Percentiles rank a stretch among this genome's conserved stretches.
Evolutionary conservation across 2,329 filamentous ascomycete genomes (phyloP).

Genomic region (Neoarthrinium moseri): DNA sequence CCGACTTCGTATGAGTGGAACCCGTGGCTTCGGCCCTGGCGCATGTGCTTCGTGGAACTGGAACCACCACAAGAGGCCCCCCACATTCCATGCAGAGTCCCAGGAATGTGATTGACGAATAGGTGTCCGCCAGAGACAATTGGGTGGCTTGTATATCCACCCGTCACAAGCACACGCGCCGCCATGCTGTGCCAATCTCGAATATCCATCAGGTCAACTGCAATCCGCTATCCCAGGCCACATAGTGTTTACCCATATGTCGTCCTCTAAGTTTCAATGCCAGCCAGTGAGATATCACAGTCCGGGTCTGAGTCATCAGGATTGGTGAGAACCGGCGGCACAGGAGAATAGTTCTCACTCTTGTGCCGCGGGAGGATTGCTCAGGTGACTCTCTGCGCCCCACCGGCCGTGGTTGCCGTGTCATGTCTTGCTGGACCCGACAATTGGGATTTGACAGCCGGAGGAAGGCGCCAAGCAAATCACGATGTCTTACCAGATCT

Average conservation of each 20-base stretch:
- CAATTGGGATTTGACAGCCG: background rate
- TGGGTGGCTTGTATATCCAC: background rate
- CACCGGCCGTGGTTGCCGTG: background rate
- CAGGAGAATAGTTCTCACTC: too few species aligned
- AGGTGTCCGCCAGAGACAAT: background rate
- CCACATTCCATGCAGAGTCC: background rate
- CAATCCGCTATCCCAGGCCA: background rate
- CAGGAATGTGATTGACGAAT: background rate
- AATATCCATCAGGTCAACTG: background rate
- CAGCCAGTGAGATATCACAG: background rate
- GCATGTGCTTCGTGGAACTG: background rate
- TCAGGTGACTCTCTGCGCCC: background rate
- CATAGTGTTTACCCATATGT: background rate
- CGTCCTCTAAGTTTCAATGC: background rate
- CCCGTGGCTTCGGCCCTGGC: too few species aligned
- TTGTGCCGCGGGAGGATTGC: background rate
- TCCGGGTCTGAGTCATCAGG: too few species aligned
- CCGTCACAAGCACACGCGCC: slow-evolving; percentile 1
- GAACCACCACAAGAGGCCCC: background rate
- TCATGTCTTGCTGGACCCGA: background rate
- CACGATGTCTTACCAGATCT: background rate
- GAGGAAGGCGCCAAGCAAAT: background rate
- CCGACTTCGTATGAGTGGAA: too few species aligned
- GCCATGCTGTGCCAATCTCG: background rate
- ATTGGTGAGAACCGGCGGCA: too few species aligned